phyloP scores from a whole-genome alignment of 345 rosid species.

The Mercurialis annua region DNA sequence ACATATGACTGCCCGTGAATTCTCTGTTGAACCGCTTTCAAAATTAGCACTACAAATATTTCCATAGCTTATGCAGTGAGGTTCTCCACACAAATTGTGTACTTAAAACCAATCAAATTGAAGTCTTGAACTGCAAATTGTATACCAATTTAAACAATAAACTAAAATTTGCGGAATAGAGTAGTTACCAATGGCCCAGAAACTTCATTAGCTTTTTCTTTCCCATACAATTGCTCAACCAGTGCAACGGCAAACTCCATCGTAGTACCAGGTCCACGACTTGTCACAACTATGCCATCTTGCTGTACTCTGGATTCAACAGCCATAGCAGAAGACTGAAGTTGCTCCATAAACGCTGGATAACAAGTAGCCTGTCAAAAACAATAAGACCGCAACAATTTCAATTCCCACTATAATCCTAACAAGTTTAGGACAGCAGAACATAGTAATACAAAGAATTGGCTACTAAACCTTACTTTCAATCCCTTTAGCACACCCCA shows the following conservation, averaged over 20 bases:
- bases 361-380: conserved; percentile 78
- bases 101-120: neutral
- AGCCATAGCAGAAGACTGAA: conserved; percentile 54
- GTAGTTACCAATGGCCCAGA: conserved; percentile 61
- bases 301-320: conserved; percentile 82
- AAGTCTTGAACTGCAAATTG: neutral
- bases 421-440: neutral
- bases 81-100: neutral
- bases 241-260: conserved; percentile 77
- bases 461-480: conserved; percentile 40
- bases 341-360: conserved; percentile 80
- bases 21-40: neutral
- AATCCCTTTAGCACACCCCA: conserved; percentile 89
- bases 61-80: neutral
- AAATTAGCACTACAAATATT: neutral
- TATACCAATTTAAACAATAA: neutral
- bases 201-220: conserved; percentile 71
- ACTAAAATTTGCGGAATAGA: neutral
- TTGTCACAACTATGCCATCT: conserved; percentile 74
- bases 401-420: conserved; percentile 2
- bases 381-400: neutral
- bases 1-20: neutral
- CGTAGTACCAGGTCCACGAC: conserved; percentile 88
- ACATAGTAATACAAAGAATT: neutral
- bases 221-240: conserved; percentile 69